Evolutionary conservation across 805 yeast species (phyloP), one percentile per base, ranked within the genome.

Genomic region (Priceomyces fermenticarens): DNA sequence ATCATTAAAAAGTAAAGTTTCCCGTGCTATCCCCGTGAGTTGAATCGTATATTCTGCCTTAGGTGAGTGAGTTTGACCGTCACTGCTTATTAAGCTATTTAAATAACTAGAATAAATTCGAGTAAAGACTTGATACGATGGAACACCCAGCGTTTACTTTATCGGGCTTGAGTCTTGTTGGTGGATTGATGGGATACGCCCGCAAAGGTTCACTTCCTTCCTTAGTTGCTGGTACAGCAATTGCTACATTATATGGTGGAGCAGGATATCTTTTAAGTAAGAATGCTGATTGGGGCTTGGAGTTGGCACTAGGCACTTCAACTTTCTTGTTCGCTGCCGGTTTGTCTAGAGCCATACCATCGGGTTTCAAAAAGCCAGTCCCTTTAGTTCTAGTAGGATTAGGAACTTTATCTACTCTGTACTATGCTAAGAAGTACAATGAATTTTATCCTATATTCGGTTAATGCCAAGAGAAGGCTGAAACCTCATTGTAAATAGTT

Each of bases 131-230:
- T 20, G 4, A 20, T 20, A 39, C 26, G 20, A 68, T 70, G 93
- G 95, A 86, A 66, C 93, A 85, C 59, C 90, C 89, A 41, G 80
- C 88, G 40, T 78, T 71, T 52, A 81, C 90, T 14, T 72, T 85
- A 51, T 78, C 88, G 16, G 86, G 81, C 10, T 74, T 85, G 47
- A 72, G 85, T 52, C 72, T 83, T 40, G 58, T 78, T 40, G 93
- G 93, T 40, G 95, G 93, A 37, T 48, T 77, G 30, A 75, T 80
- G 63, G 93, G 93, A 30, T 86, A 67, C 62, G 54, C 64, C 63
- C 77, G 73, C 49, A 84, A 85, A 52, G 77, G 83, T 10, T 86
- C 96, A 2, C 55, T 83, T 29, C 95, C 95, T 15, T 88, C 96
- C 0, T 71, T 90, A 40, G 65, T 80, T 36, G 96, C 91, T 1